These are phyloP conservation scores for Rhodotorula mucilaginosa DNA, from an alignment of 1,284 basidiomycete genomes.

Conservation along the genomic window DNA sequence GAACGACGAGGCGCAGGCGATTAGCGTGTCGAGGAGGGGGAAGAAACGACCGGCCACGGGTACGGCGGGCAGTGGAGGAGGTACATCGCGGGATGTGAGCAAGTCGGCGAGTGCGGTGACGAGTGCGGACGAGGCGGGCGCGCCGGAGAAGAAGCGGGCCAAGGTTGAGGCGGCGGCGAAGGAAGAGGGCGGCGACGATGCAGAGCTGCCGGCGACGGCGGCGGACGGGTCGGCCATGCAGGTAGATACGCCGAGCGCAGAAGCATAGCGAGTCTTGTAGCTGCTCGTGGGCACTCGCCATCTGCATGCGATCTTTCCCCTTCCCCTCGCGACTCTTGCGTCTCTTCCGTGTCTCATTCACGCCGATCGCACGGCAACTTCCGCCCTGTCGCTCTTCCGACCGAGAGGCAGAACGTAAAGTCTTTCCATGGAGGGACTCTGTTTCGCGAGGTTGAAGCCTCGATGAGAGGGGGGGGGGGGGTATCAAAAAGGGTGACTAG, in stretches of 20 bases:
- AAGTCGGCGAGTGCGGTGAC: background rate
- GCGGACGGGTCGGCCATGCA: background rate
- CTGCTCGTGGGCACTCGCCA: too few relatives aligned
- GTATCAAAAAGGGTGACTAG: too few relatives aligned
- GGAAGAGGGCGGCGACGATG: background rate
- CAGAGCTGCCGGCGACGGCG: background rate
- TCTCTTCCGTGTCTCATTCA: too few relatives aligned
- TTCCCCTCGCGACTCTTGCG: too few relatives aligned
- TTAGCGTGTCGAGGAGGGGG: conserved; percentile 1
- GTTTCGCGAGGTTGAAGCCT: too few relatives aligned
- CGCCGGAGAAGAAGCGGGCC: background rate
- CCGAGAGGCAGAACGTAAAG: too few relatives aligned
- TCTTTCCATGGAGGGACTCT: too few relatives aligned
- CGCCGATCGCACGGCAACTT: too few relatives aligned
- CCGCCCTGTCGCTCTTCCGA: too few relatives aligned
- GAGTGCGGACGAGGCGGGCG: background rate
- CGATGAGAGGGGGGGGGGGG: too few relatives aligned
- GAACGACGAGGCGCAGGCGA: conserved; percentile 33
- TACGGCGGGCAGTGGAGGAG: background rate
- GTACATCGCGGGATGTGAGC: background rate
- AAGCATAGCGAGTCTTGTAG: too few relatives aligned
- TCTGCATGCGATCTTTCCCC: too few relatives aligned
- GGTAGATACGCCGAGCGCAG: background rate
- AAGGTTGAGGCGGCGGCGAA: background rate
- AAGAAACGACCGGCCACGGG: background rate